Conservation (phyloP, 2,329 filamentous ascomycete genomes). For the Scedosporium boydii region DNA sequence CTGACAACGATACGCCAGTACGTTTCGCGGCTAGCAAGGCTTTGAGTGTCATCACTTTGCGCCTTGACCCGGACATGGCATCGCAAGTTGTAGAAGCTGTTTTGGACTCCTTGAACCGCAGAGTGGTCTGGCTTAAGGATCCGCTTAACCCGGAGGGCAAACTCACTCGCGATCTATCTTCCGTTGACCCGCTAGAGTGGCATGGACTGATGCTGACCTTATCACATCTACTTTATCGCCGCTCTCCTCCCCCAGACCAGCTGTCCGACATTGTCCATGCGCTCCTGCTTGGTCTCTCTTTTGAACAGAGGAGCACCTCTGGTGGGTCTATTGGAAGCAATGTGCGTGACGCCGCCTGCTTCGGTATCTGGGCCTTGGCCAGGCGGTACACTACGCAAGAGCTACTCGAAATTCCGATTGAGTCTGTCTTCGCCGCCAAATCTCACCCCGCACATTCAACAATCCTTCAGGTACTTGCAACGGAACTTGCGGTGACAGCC, state of each 20-base stretch:
- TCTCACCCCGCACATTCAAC: constrained; percentile 27
- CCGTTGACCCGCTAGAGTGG: constrained; percentile 78
- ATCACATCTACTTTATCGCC: constrained; percentile 75
- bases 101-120: constrained; percentile 55
- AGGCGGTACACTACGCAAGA: constrained; percentile 77
- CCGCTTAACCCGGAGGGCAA: constrained; percentile 21
- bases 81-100: constrained; percentile 81
- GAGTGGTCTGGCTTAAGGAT: constrained; percentile 43
- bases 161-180: constrained; percentile 51
- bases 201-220: constrained; percentile 86
- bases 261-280: constrained; percentile 68
- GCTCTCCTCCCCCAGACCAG: constrained; percentile 62
- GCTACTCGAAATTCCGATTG: constrained; percentile 51
- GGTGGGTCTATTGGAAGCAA: constrained; percentile 82
- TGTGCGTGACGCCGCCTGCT: constrained; percentile 90
- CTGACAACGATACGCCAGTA: constrained; percentile 85
- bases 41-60: constrained; percentile 76
- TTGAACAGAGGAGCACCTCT: constrained; percentile 79
- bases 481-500: constrained; percentile 70
- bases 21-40: constrained; percentile 87
- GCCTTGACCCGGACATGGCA: constrained; percentile 71
- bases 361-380: constrained; percentile 88
- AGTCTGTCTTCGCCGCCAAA: constrained; percentile 32
- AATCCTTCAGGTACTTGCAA: constrained; percentile 68
- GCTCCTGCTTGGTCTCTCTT: constrained; percentile 69